Conservation (phyloP, 23 red algal species). For the Cyanidioschyzon merolae region DNA sequence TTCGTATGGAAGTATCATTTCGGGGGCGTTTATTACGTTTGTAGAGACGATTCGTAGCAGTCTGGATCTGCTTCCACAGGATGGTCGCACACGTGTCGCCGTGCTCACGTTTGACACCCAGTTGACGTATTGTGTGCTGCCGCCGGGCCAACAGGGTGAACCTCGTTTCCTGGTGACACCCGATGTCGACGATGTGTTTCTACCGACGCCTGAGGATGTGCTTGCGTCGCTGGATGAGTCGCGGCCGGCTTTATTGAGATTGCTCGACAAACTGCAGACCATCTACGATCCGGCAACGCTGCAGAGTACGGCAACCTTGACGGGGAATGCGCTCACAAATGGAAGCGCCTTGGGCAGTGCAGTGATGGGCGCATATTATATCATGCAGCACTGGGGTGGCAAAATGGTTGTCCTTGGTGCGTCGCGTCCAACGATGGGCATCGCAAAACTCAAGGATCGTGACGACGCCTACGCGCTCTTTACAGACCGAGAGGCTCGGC, state of each 20-base stretch:
- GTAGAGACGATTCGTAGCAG: slow-evolving; percentile 52
- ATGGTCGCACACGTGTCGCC: slow-evolving; percentile 74
- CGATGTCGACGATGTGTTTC: slow-evolving; percentile 82
- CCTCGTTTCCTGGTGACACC: slow-evolving; percentile 52
- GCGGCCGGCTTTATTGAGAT: slow-evolving; percentile 47
- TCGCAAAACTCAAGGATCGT: slow-evolving; percentile 64
- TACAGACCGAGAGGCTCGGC: slow-evolving; percentile 61
- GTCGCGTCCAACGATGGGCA: slow-evolving; percentile 62
- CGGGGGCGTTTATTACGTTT: slow-evolving; percentile 48
- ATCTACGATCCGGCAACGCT: not conserved
- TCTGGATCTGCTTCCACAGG: slow-evolving; percentile 60
- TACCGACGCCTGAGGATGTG: slow-evolving; percentile 66
- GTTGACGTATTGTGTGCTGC: slow-evolving; percentile 57
- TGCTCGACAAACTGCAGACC: slow-evolving; percentile 49
- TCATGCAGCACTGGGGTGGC: slow-evolving; percentile 71
- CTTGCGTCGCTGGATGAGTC: slow-evolving; percentile 65
- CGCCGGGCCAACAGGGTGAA: slow-evolving; percentile 42
- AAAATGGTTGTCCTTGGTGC: slow-evolving; percentile 72
- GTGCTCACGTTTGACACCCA: slow-evolving; percentile 67
- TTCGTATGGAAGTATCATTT: slow-evolving; percentile 42
- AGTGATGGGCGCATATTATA: slow-evolving; percentile 39
- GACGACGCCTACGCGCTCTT: slow-evolving; percentile 44
- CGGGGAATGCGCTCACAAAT: slow-evolving; percentile 3
- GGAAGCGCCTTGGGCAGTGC: slow-evolving; percentile 47
- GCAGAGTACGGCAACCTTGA: not conserved